Evolutionary conservation across 2,329 filamentous ascomycete genomes (phyloP).

Genomic region (Elsinoe arachidis): DNA sequence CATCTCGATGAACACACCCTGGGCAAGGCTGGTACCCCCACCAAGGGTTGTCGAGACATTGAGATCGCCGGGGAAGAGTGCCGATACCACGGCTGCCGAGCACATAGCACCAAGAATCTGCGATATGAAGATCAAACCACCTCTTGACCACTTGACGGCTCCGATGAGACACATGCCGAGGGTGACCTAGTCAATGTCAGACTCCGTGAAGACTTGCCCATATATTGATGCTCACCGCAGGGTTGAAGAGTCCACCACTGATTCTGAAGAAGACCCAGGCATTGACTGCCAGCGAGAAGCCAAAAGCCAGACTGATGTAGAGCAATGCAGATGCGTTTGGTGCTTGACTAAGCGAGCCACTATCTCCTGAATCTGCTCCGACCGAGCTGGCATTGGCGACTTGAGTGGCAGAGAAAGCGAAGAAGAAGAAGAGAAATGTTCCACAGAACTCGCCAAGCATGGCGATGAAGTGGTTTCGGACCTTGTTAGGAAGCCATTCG

Average conservation of each 20-base stretch:
- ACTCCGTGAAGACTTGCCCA: neutral
- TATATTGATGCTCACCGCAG: conserved; percentile 19
- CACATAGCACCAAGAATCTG: conserved; percentile 40
- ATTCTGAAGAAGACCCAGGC: conserved; percentile 40
- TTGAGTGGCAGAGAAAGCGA: conserved; percentile 32
- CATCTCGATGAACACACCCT: conserved; percentile 44
- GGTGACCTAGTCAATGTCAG: conserved; percentile 30
- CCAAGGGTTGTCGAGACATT: conserved; percentile 39
- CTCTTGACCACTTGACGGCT: conserved; percentile 38
- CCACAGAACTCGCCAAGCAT: conserved; percentile 38
- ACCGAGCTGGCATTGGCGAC: conserved; percentile 32
- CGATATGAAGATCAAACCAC: conserved; percentile 34
- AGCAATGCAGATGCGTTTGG: conserved; percentile 30
- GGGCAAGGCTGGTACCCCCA: conserved; percentile 33
- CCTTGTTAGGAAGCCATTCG: conserved; percentile 36
- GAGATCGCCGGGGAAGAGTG: conserved; percentile 38
- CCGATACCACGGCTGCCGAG: conserved; percentile 37
- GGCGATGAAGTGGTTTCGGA: conserved; percentile 34
- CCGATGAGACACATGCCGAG: conserved; percentile 41
- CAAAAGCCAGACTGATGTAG: conserved; percentile 35
- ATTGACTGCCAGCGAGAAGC: conserved; percentile 37
- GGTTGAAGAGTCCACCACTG: conserved; percentile 32
- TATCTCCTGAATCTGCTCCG: conserved; percentile 18
- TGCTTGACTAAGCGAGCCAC: conserved; percentile 26
- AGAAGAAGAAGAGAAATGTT: conserved; percentile 39